A percentile compares a stretch with the other conserved stretches of the same genome.
phyloP scores from a whole-genome alignment of 306 rosid genomes.

The Trifolium fragiferum region DNA sequence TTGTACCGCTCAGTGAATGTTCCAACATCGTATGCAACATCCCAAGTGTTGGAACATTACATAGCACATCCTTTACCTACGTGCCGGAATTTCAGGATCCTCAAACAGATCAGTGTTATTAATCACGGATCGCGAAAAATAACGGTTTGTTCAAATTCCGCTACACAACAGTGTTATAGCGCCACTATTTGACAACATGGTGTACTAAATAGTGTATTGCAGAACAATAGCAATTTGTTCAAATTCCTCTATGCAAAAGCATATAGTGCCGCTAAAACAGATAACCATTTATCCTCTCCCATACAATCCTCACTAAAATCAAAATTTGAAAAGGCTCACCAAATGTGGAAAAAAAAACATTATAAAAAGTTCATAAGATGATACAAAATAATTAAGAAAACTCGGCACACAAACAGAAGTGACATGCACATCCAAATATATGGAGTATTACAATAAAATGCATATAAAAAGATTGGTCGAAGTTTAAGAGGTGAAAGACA shows the following conservation, averaged over 20 bases:
- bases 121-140: too few species aligned
- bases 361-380: background rate
- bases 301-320: background rate
- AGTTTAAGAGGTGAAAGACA: conserved; percentile 35
- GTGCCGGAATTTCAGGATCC: too few species aligned
- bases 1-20: too few species aligned
- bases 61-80: too few species aligned
- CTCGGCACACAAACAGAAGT: conserved; percentile 12
- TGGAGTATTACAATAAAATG: conserved; percentile 16
- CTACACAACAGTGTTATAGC: too few species aligned
- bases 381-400: conserved; percentile 19
- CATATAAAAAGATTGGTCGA: conserved; percentile 16
- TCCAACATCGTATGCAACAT: too few species aligned
- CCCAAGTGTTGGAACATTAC: too few species aligned
- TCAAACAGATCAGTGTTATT: background rate
- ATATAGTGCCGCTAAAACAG: background rate
- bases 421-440: conserved; percentile 37
- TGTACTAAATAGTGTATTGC: too few species aligned
- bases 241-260: too few species aligned
- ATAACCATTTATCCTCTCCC: background rate
- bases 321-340: conserved; percentile 11
- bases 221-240: too few species aligned
- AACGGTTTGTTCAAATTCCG: too few species aligned
- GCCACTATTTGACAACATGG: too few species aligned
- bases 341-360: background rate